phyloP scores from a whole-genome alignment of 23 red algal species.

The Pyropia yezoensis region DNA sequence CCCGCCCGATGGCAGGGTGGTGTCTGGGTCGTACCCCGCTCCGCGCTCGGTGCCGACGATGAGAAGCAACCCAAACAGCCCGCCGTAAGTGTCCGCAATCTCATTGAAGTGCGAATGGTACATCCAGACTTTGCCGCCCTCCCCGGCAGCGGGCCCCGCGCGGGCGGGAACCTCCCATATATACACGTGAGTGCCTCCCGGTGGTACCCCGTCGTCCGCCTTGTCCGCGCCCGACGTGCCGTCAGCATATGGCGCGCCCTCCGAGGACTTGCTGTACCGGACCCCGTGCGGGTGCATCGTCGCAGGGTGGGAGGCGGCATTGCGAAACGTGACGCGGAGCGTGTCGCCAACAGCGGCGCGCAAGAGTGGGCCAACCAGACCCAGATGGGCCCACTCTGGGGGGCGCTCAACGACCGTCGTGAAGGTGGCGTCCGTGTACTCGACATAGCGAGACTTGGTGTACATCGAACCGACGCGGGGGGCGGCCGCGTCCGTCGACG shows the following conservation, averaged over 20 bases:
- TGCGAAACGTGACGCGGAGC: constrained; percentile 25
- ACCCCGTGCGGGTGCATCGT: constrained; percentile 37
- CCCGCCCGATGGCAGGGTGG: constrained; percentile 9
- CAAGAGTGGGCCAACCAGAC: constrained; percentile 24
- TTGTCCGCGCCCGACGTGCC: constrained; percentile 10
- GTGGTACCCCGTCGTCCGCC: constrained; percentile 3
- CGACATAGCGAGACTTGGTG: constrained; percentile 13
- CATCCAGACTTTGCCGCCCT: constrained; percentile 30
- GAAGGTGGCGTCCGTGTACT: constrained; percentile 23
- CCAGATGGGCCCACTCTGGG: constrained; percentile 3
- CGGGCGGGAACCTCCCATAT: constrained; percentile 21
- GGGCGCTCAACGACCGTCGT: constrained; percentile 7
- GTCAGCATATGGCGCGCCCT: constrained; percentile 27
- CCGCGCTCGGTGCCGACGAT: background rate
- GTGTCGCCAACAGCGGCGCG: constrained; percentile 22
- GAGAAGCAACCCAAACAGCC: constrained; percentile 20
- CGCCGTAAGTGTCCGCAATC: constrained; percentile 31
- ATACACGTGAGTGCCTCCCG: constrained; percentile 14
- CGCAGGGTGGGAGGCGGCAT: constrained; percentile 1
- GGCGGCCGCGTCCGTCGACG: background rate
- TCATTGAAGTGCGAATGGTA: constrained; percentile 32
- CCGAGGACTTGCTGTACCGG: constrained; percentile 20
- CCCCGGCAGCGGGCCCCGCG: constrained; percentile 15
- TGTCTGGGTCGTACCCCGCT: constrained; percentile 11
- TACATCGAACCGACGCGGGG: constrained; percentile 23